Evolutionary conservation across 2,329 filamentous ascomycete species (phyloP).

Genomic region (Aureobasidium sp.): DNA sequence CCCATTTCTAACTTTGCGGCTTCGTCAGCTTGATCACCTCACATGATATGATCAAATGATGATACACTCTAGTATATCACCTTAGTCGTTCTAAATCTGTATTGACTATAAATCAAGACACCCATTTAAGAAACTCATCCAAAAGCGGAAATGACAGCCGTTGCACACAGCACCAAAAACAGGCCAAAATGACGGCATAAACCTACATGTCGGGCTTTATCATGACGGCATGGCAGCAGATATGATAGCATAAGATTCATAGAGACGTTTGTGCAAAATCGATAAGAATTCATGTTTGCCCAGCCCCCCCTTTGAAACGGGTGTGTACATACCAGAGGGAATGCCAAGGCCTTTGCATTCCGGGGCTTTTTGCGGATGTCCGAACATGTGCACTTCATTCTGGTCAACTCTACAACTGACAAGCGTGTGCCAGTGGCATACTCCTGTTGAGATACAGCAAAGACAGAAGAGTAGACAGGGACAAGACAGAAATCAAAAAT

Average conservation of each 20-base stretch:
- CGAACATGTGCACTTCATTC: not conserved
- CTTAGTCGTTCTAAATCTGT: not conserved
- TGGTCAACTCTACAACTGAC: no score
- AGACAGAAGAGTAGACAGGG: not conserved
- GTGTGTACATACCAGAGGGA: not conserved
- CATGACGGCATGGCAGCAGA: fast-evolving
- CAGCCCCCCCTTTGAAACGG: not conserved
- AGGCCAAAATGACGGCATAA: slow-evolving; percentile 7
- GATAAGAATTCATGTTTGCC: not conserved
- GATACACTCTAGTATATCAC: no score
- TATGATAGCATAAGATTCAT: not conserved
- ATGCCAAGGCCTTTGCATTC: not conserved
- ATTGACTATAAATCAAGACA: not conserved
- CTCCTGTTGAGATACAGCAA: not conserved
- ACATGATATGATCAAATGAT: no score
- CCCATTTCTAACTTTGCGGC: no score
- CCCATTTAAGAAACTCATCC: not conserved
- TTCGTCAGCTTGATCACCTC: no score
- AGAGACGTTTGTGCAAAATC: not conserved
- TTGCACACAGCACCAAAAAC: not conserved
- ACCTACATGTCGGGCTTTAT: no score
- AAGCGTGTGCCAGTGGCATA: not conserved
- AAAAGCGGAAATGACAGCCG: not conserved
- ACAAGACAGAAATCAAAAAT: not conserved
- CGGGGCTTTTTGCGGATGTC: not conserved